phyloP scores from a whole-genome alignment of 1,284 basidiomycete species.

The Volvariella volvacea region DNA sequence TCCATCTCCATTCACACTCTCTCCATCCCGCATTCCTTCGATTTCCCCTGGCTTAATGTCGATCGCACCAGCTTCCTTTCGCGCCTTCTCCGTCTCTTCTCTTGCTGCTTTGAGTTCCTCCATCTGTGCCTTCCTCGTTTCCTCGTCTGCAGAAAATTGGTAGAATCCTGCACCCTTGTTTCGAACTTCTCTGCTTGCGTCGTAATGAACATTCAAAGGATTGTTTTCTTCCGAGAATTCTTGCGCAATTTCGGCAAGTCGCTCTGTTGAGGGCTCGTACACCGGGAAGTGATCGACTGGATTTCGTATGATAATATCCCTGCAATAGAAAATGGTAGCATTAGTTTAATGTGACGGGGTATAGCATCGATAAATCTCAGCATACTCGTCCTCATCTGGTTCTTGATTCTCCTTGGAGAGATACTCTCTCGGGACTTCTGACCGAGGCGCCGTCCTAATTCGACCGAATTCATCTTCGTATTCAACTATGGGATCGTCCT shows the following conservation, averaged over 20 bases:
- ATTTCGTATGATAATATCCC: slow-evolving; percentile 59
- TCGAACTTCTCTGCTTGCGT: slow-evolving; percentile 75
- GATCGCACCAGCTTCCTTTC: slow-evolving; percentile 53
- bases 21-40: slow-evolving; percentile 53
- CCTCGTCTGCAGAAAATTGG: slow-evolving; percentile 81
- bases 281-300: slow-evolving; percentile 78
- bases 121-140: slow-evolving; percentile 70
- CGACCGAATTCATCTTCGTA: slow-evolving; percentile 86
- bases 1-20: slow-evolving; percentile 12
- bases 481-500: slow-evolving; percentile 76
- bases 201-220: slow-evolving; percentile 75
- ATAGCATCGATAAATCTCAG: slow-evolving; percentile 13
- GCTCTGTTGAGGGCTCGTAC: slow-evolving; percentile 79
- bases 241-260: slow-evolving; percentile 70
- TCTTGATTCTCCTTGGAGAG: slow-evolving; percentile 30
- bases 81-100: slow-evolving; percentile 63
- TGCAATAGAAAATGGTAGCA: slow-evolving; percentile 18
- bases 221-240: slow-evolving; percentile 68
- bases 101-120: slow-evolving; percentile 63
- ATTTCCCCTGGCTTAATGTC: slow-evolving; percentile 56
- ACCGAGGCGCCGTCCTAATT: slow-evolving; percentile 56
- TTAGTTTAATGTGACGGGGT: slow-evolving; percentile 6
- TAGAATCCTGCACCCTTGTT: slow-evolving; percentile 89
- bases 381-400: slow-evolving; percentile 52
- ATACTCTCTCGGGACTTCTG: slow-evolving; percentile 70